These are phyloP conservation scores for Picochlorum sp. DNA, from an alignment of 139 green algal genomes.

Conservation along the genomic window DNA sequence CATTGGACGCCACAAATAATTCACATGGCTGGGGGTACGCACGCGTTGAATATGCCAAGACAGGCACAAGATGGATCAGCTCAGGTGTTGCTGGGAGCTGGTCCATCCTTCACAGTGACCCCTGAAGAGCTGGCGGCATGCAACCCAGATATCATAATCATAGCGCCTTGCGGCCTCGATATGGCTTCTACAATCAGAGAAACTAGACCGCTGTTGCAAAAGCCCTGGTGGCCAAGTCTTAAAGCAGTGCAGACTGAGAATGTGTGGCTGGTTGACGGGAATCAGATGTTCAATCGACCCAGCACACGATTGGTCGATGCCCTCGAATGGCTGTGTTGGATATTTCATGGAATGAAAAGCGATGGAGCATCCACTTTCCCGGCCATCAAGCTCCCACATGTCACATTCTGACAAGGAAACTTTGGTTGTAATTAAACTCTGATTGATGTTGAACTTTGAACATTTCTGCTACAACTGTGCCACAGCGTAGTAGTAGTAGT, in stretches of 20 bases:
- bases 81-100: neutral
- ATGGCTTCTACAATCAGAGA: conserved; percentile 22
- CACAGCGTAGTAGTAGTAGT: no score
- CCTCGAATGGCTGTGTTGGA: conserved; percentile 66
- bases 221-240: conserved; percentile 39
- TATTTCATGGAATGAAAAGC: conserved; percentile 40
- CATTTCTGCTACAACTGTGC: no score
- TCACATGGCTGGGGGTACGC: conserved; percentile 53
- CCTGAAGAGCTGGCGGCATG: conserved; percentile 27
- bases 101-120: conserved; percentile 12
- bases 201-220: conserved; percentile 1
- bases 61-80: neutral
- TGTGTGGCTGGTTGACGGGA: conserved; percentile 74
- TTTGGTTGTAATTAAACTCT: no score
- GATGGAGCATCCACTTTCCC: conserved; percentile 30
- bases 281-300: conserved; percentile 75
- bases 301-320: conserved; percentile 70
- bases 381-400: conserved; percentile 26
- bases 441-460: no score
- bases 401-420: no score
- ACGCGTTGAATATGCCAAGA: conserved; percentile 56
- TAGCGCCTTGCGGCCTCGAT: conserved; percentile 69
- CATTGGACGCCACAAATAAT: conserved; percentile 86
- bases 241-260: conserved; percentile 48
- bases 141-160: conserved; percentile 67